phyloP scores from a whole-genome alignment of 2,329 filamentous ascomycete species.

The Cryphonectria japonica region DNA sequence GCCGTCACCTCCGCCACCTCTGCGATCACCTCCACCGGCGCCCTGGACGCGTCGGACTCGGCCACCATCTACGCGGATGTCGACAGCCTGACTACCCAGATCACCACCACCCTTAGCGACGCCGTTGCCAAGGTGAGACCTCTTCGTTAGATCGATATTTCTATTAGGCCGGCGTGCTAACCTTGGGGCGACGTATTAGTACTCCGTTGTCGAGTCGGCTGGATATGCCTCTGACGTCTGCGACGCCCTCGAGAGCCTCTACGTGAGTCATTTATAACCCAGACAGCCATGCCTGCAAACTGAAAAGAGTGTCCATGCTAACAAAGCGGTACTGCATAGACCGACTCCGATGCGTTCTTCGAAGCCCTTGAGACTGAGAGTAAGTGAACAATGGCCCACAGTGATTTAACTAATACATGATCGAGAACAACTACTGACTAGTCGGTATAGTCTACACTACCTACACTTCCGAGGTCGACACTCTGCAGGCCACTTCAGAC shows the following conservation, averaged over 20 bases:
- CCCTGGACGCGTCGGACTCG: constrained; percentile 18
- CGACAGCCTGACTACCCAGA: constrained; percentile 19
- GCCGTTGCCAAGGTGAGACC: constrained; percentile 18
- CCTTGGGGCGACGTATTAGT: neutral
- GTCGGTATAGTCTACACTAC: constrained; percentile 7
- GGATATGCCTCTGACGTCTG: constrained; percentile 21
- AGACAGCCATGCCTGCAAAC: too few relatives aligned
- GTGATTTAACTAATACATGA: neutral
- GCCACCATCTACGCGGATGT: constrained; percentile 23
- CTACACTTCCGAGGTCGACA: neutral
- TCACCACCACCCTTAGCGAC: constrained; percentile 17
- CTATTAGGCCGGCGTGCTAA: neutral
- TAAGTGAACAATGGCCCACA: neutral
- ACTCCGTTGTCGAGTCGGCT: constrained; percentile 18
- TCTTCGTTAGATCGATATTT: neutral
- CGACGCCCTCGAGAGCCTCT: constrained; percentile 13
- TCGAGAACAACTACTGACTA: neutral
- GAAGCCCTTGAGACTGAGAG: constrained; percentile 9
- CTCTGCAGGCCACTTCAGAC: constrained; percentile 12
- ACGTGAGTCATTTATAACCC: neutral
- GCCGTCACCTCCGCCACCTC: constrained; percentile 16
- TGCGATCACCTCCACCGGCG: constrained; percentile 20
- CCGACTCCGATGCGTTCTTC: constrained; percentile 7
- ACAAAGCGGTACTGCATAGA: neutral
- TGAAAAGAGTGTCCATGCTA: neutral